phyloP scores from a whole-genome alignment of 805 yeast genomes.

The Metschnikowia similis region DNA sequence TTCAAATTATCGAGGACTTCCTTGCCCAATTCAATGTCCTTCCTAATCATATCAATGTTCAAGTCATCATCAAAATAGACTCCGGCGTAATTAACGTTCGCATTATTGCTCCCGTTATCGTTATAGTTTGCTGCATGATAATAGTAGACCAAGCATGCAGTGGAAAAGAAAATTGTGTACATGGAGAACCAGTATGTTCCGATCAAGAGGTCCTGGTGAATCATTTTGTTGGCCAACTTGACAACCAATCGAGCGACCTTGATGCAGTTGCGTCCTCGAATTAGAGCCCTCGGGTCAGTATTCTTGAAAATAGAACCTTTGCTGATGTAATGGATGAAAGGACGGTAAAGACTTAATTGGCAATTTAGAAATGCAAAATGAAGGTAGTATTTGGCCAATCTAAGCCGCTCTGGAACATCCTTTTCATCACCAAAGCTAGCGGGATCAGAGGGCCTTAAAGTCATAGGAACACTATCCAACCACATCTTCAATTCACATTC shows the following conservation, averaged over 20 bases:
- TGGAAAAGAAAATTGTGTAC: conserved; percentile 83
- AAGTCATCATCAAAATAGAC: conserved; percentile 43
- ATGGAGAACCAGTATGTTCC: conserved; percentile 92
- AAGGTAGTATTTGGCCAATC: conserved; percentile 69
- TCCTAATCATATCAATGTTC: conserved; percentile 50
- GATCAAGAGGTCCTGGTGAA: conserved; percentile 60
- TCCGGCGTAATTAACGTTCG: conserved; percentile 41
- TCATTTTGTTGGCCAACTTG: conserved; percentile 75
- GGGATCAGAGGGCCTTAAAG: conserved; percentile 71
- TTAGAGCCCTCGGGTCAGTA: conserved; percentile 56
- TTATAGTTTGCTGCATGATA: conserved; percentile 50
- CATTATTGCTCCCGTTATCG: conserved; percentile 18
- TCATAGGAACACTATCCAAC: conserved; percentile 66
- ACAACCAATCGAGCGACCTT: conserved; percentile 81
- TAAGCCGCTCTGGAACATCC: conserved; percentile 49
- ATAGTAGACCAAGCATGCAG: conserved; percentile 80
- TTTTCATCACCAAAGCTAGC: conserved; percentile 16
- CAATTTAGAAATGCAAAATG: conserved; percentile 72
- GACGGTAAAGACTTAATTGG: conserved; percentile 77
- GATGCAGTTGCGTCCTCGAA: conserved; percentile 78
- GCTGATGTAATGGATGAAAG: conserved; percentile 79
- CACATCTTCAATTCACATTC: conserved; percentile 69
- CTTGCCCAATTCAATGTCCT: conserved; percentile 80
- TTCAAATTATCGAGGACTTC: conserved; percentile 66
- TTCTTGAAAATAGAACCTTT: conserved; percentile 40